phyloP scores from a whole-genome alignment of 305 asterid species.

The Petunia hybrid region DNA sequence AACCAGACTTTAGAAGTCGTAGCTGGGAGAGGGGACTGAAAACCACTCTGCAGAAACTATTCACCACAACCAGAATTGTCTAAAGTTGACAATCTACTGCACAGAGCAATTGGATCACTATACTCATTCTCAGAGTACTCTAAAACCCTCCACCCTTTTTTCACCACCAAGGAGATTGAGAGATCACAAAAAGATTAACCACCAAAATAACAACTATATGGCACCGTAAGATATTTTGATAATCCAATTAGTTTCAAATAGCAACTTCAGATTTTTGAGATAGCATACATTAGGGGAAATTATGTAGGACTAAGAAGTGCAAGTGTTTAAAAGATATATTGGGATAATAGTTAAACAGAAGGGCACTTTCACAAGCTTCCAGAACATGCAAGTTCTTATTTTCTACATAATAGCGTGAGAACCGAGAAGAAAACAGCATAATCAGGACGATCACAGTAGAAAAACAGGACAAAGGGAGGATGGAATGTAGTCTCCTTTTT shows the following conservation, averaged over 20 bases:
- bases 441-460: neutral
- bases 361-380: neutral
- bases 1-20: too few species aligned
- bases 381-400: conserved; percentile 1
- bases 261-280: neutral
- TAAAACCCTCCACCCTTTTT: neutral
- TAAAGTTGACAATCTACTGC: too few species aligned
- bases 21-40: too few species aligned
- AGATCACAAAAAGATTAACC: conserved; percentile 1
- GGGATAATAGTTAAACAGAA: neutral
- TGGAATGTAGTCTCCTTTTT: neutral
- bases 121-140: neutral
- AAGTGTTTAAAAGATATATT: neutral
- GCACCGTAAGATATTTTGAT: too few species aligned
- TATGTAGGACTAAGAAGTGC: neutral
- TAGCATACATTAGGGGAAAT: neutral
- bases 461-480: conserved; percentile 2
- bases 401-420: neutral
- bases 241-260: neutral
- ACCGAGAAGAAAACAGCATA: conserved; percentile 9
- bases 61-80: too few species aligned
- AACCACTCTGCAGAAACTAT: too few species aligned
- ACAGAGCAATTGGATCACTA: too few species aligned
- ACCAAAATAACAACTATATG: conserved; percentile 1
- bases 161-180: neutral